Evolutionary conservation across 345 rosid genomes (phyloP), one percentile per base, ranked within the genome.

Genomic region (Geranium brycei): DNA sequence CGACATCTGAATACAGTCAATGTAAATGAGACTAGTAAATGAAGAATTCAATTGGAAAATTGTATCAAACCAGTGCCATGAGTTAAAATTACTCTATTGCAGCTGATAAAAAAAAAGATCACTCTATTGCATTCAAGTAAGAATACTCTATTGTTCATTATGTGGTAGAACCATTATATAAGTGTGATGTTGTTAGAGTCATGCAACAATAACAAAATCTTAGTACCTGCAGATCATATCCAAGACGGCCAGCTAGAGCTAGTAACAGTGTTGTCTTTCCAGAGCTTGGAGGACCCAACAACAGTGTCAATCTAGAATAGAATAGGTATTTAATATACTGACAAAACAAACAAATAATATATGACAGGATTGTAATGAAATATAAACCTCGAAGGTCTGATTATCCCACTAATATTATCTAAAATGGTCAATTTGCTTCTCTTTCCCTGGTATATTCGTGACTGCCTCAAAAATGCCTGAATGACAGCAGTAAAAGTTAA

Each of bases 241-340:
- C 83, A 51, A 90, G 91, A 17, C 97, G 91, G 64, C 97, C 99
- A 63, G 99, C 99, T 58, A 93, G 88, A 62, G 95, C 95, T 82
- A 89, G 73, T 65, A 93, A 85, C 5, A 93, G 60, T 1, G 99
- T 88, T 3, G 99, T 93, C 84, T 93, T 93, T 69, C 99, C 99
- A 1, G 96, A 88, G 83, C 97, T 88, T 51, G 99, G 99, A 80
- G 99, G 99, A 65, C 99, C 99, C 70, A 93, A 77, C 40, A 93
- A 69, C 64, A 93, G 85, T 17, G 99, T 93, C 79, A 93, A 75
- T 76, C 99, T 93, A 68, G 60, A 76, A 30, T 64, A 41, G 31
- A 68, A 51, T 4, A 66, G 17, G 47, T 35, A 12, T 58, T 66
- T 58, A 59, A 59, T 30, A 6, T 13, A 47, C 14, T 15, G 14